These are phyloP conservation scores for Scutellaria minor DNA, from an alignment of 257 asterid genomes.

Conservation along the genomic window DNA sequence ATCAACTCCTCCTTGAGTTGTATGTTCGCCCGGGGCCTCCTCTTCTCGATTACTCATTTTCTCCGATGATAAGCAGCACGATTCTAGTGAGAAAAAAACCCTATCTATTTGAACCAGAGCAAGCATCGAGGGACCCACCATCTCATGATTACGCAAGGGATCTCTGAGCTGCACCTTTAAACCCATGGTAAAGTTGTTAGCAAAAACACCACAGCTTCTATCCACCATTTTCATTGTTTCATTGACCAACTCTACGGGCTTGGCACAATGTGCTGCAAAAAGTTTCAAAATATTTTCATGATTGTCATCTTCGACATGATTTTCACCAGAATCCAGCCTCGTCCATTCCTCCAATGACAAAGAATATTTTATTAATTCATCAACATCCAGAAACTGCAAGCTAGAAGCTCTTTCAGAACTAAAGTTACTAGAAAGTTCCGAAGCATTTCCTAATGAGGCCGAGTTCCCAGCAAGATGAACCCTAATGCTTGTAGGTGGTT, in stretches of 20 bases:
- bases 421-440: slow-evolving; percentile 28
- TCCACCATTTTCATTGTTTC: slow-evolving; percentile 15
- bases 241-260: slow-evolving; percentile 32
- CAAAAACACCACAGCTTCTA: slow-evolving; percentile 35
- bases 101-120: slow-evolving; percentile 62
- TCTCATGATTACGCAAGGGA: slow-evolving; percentile 70
- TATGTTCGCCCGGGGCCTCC: slow-evolving; percentile 32
- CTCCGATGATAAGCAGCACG: slow-evolving; percentile 17
- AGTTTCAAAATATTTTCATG: slow-evolving; percentile 39
- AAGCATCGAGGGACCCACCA: slow-evolving; percentile 74
- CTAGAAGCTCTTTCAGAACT: slow-evolving; percentile 30
- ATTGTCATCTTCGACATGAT: slow-evolving; percentile 35
- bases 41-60: slow-evolving; percentile 27
- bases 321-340: slow-evolving; percentile 51
- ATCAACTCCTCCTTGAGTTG: slow-evolving; percentile 28
- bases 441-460: slow-evolving; percentile 23
- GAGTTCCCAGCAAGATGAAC: slow-evolving; percentile 40
- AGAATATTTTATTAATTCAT: slow-evolving; percentile 50
- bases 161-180: slow-evolving; percentile 83
- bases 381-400: slow-evolving; percentile 38
- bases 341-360: slow-evolving; percentile 67
- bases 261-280: slow-evolving; percentile 49
- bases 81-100: slow-evolving; percentile 31
- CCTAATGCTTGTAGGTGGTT: slow-evolving; percentile 59
- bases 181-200: slow-evolving; percentile 53